Base-by-base conservation (phyloP, 805 yeast genomes). In the Candida taoyuanica region DNA sequence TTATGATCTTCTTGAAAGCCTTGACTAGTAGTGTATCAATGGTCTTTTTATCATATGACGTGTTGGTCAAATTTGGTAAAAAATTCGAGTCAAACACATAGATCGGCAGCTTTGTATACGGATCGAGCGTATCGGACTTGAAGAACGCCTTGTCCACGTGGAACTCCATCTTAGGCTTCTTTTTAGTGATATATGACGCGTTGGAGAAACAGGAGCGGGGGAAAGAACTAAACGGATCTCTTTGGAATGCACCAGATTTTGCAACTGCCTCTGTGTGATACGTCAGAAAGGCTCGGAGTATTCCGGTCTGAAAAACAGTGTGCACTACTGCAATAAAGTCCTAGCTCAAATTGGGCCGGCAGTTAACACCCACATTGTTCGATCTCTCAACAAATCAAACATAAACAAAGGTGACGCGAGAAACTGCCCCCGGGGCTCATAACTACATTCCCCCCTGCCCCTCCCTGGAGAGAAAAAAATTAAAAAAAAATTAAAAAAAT, bases 1-100 rank as follows among this genome's bases (percentile, higher is more conserved):
- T 50, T 40, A 85, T 66, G 28, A 85, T 56, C 7, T 73, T 69
- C 32, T 76, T 74, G 42, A 84, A 75, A 30, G 84, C 71, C 21
- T 70, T 74, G 28, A 75, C 71, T 27, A 71, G 55, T 11, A 64
- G 46, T 34, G 62, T 24, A 46, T 68, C 64, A 49, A 65, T 52
- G 1, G 60, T 56, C 36, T 60, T 60, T 37, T 62, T 63, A 35
- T 65, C 65, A 26, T 46, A 42, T 34, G 58, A 58, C 12, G 67
- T 59, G 18, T 53, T 61, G 3, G 72, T 70, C 2, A 81, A 70
- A 11, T 76, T 63, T 0, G 96, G 96, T 9, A 89, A 66, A 47
- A 76, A 83, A 12, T 89, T 78, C 3, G 96, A 77, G 58, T 91
- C 96, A 44, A 91, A 77, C 5, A 88, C 80, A 53, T 78, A 88